Evolutionary conservation across 352 stramenopile species (phyloP).

Genomic region (Phytopythium ostracodes): DNA sequence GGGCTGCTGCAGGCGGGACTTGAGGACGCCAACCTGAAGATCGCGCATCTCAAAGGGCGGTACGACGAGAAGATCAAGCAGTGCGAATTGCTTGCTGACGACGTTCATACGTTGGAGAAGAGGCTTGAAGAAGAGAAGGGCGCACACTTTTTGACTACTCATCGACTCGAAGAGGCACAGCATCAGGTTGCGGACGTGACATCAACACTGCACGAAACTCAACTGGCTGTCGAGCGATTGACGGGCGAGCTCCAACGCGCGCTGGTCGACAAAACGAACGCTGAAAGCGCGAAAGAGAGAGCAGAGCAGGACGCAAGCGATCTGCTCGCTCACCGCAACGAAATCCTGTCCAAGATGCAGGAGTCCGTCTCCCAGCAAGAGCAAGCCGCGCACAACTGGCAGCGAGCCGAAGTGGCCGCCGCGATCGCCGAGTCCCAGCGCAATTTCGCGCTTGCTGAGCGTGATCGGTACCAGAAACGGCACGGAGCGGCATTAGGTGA

Average conservation of each 20-base stretch:
- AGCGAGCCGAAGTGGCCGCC: conserved; percentile 47
- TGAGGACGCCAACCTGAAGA: conserved; percentile 45
- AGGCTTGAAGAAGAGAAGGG: conserved; percentile 48
- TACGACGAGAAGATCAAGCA: conserved; percentile 20
- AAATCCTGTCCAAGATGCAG: conserved; percentile 46
- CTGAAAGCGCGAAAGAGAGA: conserved; percentile 22
- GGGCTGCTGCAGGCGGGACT: conserved; percentile 57
- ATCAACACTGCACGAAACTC: conserved; percentile 6
- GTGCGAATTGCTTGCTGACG: conserved; percentile 13
- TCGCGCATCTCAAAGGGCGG: conserved; percentile 8
- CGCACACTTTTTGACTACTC: conserved; percentile 11
- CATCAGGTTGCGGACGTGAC: conserved; percentile 10
- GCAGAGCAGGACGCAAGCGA: conserved; percentile 22
- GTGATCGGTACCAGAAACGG: conserved; percentile 41
- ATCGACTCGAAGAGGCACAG: conserved; percentile 10
- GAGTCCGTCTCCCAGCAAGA: conserved; percentile 40
- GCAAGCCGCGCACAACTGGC: conserved; percentile 39
- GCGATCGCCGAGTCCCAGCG: conserved; percentile 63
- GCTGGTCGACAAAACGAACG: conserved; percentile 26
- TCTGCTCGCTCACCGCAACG: conserved; percentile 40
- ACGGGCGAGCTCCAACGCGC: conserved; percentile 19
- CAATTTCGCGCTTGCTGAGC: conserved; percentile 58
- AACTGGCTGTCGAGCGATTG: conserved; percentile 9
- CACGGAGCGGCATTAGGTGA: conserved; percentile 40
- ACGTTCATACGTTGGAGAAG: conserved; percentile 33